Evolutionary conservation across 139 green algal species (phyloP), one percentile per base, ranked within the genome.

Genomic region (Yamagishiella unicocca): DNA sequence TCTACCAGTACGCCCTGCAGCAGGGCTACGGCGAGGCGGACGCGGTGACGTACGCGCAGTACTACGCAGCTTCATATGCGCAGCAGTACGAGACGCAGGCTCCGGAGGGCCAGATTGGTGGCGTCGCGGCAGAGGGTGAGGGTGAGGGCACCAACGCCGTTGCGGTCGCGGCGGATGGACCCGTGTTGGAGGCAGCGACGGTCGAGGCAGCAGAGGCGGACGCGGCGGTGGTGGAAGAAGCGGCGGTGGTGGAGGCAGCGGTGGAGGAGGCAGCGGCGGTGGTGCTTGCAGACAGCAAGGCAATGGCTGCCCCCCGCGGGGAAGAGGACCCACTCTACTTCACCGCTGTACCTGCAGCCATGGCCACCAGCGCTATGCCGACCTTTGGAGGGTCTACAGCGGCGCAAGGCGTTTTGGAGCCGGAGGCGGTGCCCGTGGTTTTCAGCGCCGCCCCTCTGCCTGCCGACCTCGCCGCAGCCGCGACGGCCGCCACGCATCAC

Each of bases 1-100:
- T 97, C 78, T 90, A 95, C 64, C 77, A 91, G 46, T 75, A 90
- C 67, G 58, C 61, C 19, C 21, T 80, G 40, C 38, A 38, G n/a
- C 33, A 82, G 84, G 84, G 84, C 10, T 85, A 85, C 43, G 31
- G 7, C 61, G 54, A 84, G 73, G 64, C n/a, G 31, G 46, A 85
- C 45, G 73, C 73, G 4, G 72, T 85, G 40, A 29, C 66, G 74
- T 84, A 85, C 42, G 84, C 73, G 62, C 76, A 85, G 58, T 84
- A 84, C 43, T 84, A 85, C 25, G 73, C 73, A 24, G 66, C 67
- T 29, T 14, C 4, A 35, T 77, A 85, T n/a, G 73, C 74, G 35
- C 31, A 45, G 73, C 74, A 85, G n/a, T 79, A 84, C 46, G 84
- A 77, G 74, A 4, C 33, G 31, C 62, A 61, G 84, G 66, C 50